Conservation (phyloP, 345 rosid genomes). For the Hirschfeldia incana region DNA sequence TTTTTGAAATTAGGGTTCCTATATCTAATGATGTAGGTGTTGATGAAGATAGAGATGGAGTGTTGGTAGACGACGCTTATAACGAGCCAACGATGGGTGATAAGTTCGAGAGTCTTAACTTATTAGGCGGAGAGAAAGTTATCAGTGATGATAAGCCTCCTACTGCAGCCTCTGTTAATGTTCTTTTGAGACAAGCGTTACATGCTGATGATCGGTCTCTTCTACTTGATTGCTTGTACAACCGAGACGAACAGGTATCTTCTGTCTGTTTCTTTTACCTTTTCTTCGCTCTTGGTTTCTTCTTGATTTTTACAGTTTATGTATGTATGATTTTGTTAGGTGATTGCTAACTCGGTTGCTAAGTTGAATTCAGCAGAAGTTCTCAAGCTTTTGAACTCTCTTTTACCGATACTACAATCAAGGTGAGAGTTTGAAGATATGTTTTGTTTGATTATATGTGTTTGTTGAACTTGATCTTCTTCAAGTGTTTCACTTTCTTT, state of each 20-base stretch:
- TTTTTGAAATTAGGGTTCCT: background rate
- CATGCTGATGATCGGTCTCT: slow-evolving; percentile 87
- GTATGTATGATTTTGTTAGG: slow-evolving; percentile 44
- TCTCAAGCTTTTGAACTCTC: slow-evolving; percentile 70
- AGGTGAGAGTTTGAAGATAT: slow-evolving; percentile 50
- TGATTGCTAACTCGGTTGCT: slow-evolving; percentile 78
- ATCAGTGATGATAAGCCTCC: slow-evolving; percentile 58
- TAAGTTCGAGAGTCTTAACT: slow-evolving; percentile 62
- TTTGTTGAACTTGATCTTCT: slow-evolving; percentile 6
- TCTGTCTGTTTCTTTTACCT: background rate
- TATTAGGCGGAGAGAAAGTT: slow-evolving; percentile 41
- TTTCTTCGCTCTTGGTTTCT: background rate
- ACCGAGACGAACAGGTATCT: slow-evolving; percentile 76
- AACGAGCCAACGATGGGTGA: slow-evolving; percentile 96
- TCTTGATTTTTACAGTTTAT: background rate
- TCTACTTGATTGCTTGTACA: slow-evolving; percentile 85
- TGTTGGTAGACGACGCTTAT: slow-evolving; percentile 55
- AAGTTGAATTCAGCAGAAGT: slow-evolving; percentile 74
- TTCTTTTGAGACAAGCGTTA: slow-evolving; percentile 88
- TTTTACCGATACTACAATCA: slow-evolving; percentile 68
- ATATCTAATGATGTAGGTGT: slow-evolving; percentile 40
- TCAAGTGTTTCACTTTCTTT: background rate
- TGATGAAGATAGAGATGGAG: slow-evolving; percentile 69
- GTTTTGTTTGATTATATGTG: background rate
- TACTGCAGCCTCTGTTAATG: slow-evolving; percentile 79